Base-by-base conservation (phyloP, 1,284 basidiomycete species). In the Irpex sp. region DNA sequence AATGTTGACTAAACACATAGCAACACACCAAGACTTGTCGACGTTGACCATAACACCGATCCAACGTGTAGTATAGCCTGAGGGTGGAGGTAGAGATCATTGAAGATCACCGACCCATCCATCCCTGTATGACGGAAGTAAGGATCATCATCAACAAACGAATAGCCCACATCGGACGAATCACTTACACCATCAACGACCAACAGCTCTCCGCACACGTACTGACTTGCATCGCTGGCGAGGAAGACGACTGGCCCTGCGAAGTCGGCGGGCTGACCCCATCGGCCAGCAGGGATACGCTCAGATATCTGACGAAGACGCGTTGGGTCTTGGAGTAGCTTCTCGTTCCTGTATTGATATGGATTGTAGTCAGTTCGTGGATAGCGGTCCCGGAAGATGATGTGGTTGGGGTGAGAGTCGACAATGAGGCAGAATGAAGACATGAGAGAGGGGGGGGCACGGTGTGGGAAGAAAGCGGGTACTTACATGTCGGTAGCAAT, bases 211-310 rank as follows among this genome's bases (percentile, higher is more conserved):
- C 96, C 96, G 66, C 89, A 94, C 17, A 98, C 87, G 72, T 97
- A 98, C 75, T 94, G 88, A 70, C 91, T 93, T 1, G 94, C 96
- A 55, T 78, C 77, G 68, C 91, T 93, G 4, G 95, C 92, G 40
- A 98, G 86, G 78, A 94, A 98, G n/a, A 97, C 86, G 60, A 93
- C 77, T 0, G 94, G 92, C 5, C 96, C 96, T 38, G 92, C 93
- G 77, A 98, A 96, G 79, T 98, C 96, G 52, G 80, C 80, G 1
- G 96, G 94, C 37, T 83, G 78, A 47, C 94, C 96, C 96, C 96
- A 98, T 64, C 96, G 81, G 17, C 88, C 91, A 5, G 92, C 91
- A n/a, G 94, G 94, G 68, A 96, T 97, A 62, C 95, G 87, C 73
- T 97, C 95, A 63, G 92, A 88, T 72, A 98, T 97, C 78, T 98